Evolutionary conservation across 345 rosid genomes (phyloP).

Genomic region (Conringia planisiliqua): DNA sequence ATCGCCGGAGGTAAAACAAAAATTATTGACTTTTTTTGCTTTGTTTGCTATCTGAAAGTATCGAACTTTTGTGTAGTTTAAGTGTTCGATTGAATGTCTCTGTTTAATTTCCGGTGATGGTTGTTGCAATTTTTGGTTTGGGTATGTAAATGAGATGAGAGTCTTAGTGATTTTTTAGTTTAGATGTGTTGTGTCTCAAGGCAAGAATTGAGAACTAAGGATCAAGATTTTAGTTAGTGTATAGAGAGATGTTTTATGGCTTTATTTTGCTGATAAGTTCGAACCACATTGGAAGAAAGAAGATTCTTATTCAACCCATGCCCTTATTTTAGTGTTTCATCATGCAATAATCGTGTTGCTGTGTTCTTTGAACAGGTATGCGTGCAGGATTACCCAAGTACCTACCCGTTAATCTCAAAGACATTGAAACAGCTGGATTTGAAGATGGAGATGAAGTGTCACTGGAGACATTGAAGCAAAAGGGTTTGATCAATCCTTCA

Average conservation of each 20-base stretch:
- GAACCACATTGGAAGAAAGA: no score
- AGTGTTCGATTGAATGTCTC: conserved; percentile 31
- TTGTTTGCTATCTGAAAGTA: not conserved
- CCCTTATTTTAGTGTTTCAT: not conserved
- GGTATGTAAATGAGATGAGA: not conserved
- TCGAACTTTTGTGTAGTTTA: not conserved
- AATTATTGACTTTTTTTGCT: not conserved
- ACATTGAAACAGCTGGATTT: conserved; percentile 75
- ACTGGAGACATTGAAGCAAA: conserved; percentile 64
- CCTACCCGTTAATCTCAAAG: conserved; percentile 77
- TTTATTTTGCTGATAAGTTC: not conserved
- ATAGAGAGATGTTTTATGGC: not conserved
- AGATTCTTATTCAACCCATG: not conserved
- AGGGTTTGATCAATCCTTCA: conserved; percentile 90
- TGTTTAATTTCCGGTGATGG: not conserved
- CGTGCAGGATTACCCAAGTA: conserved; percentile 74
- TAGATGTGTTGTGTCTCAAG: not conserved
- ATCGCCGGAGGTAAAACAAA: conserved; percentile 76
- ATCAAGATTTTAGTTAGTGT: not conserved
- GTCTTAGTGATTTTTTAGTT: not conserved
- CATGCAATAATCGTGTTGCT: not conserved
- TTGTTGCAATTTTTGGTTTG: not conserved
- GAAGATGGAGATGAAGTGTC: conserved; percentile 89
- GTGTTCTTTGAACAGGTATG: conserved; percentile 59
- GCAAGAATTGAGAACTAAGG: not conserved